Evolutionary conservation across 495 filamentous ascomycete genomes (phyloP), one percentile per base, ranked within the genome.

Genomic region (Penicillium tannophilum): DNA sequence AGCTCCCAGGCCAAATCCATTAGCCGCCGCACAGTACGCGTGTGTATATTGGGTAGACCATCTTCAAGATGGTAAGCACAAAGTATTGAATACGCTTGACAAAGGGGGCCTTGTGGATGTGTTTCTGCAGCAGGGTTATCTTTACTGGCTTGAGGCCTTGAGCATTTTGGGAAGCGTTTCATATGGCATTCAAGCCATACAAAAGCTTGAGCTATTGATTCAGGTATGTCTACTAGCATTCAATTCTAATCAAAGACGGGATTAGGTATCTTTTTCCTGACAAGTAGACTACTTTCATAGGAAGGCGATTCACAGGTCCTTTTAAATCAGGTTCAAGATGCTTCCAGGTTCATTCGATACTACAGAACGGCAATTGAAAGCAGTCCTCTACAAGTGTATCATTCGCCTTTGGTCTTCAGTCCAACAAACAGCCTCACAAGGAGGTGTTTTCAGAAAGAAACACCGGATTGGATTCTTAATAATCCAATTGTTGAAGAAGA

Each of bases 111-210:
- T 3, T 19, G 12, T 50, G 30, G 16, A 45, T 46, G 10, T 19
- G 5, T 56, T 56, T 56, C 28, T 48, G 48, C n/a, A 49, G 23
- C 9, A 48, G 19, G 35, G 17, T 52, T 69, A 63, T 33, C 64
- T 74, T 51, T 59, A 76, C 59, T 74, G 67, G 71, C 63, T 74
- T 10, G 72, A 76, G 54, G 67, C 66, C 57, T 63, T 76, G 42
- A 68, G 69, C 44, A 62, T 72, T 28, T 60, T 65, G 33, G 54
- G 45, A 55, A 63, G 63, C 44, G 54, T 74, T 39, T 63, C 65
- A 42, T 41, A 55, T 33, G 67, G 62, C 24, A 59, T 74, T 39
- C 16, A 10, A 46, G 54, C 48, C 45, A 63, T 62, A 31, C 10
- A 17, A 30, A 63, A 52, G 44, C 53, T 60, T 26, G 49, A 59